A percentile compares a stretch with the other conserved stretches of the same genome.
phyloP scores from a whole-genome alignment of 1,139 yeast genomes.

The Yamadazyma spencermartinsiae region DNA sequence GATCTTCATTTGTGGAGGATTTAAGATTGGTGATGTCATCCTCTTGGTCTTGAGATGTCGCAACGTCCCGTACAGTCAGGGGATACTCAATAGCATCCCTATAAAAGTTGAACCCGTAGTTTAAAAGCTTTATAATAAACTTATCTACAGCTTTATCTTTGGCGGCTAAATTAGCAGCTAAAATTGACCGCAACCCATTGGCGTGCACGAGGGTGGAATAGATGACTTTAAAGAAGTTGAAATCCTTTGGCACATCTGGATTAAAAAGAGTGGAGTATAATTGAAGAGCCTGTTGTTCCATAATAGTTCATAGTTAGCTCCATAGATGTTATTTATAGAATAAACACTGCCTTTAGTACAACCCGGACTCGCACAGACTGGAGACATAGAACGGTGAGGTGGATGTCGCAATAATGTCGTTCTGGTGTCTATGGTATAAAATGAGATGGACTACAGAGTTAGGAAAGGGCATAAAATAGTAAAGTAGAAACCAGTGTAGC shows the following conservation, averaged over 20 bases:
- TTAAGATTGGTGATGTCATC: constrained; percentile 31
- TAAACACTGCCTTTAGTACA: no score
- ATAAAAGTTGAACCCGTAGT: constrained; percentile 22
- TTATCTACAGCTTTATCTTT: constrained; percentile 4
- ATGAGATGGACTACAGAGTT: no score
- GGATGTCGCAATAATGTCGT: no score
- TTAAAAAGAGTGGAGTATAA: constrained; percentile 29
- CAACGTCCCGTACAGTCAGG: not conserved
- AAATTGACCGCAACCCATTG: constrained; percentile 24
- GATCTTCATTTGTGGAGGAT: constrained; percentile 1
- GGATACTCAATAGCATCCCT: constrained; percentile 17
- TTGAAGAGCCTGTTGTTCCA: constrained; percentile 9
- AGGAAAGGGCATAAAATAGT: no score
- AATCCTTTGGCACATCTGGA: constrained; percentile 19
- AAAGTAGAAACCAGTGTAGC: no score
- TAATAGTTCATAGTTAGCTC: not conserved
- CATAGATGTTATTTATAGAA: no score
- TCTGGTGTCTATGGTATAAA: no score
- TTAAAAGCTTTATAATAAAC: constrained; percentile 20
- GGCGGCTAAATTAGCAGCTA: constrained; percentile 24
- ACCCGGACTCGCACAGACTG: no score
- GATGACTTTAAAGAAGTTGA: constrained; percentile 23
- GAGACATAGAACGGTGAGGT: no score
- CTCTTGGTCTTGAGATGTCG: constrained; percentile 21
- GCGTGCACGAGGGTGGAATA: constrained; percentile 29